Percentiles rank a stretch among this genome's conserved stretches.
These are phyloP conservation scores for Puya raimondii DNA, from an alignment of 176 grass and related monocot species.

Conservation along the genomic window DNA sequence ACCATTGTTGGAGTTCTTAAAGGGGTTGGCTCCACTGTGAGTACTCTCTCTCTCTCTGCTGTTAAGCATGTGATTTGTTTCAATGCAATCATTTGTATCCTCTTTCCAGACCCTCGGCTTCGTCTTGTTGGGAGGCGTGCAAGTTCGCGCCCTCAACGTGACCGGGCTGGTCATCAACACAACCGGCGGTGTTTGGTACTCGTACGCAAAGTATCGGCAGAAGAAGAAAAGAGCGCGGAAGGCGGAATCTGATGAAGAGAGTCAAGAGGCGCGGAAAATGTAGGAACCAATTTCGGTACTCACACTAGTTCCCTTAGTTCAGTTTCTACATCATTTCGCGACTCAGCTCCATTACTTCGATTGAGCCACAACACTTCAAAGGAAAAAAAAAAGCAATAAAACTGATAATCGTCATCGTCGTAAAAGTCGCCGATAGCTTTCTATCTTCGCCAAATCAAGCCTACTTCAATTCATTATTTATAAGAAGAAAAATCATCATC, in stretches of 20 bases:
- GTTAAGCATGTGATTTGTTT: not conserved
- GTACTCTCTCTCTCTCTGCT: not conserved
- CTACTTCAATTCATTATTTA: no score
- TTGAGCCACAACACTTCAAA: no score
- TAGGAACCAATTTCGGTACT: not conserved
- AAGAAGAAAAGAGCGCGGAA: constrained; percentile 55
- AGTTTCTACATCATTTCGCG: no score
- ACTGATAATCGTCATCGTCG: no score
- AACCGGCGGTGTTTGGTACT: constrained; percentile 83
- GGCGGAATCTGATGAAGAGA: constrained; percentile 44
- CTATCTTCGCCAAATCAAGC: no score
- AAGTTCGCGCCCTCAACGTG: constrained; percentile 70
- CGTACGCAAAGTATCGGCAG: constrained; percentile 73
- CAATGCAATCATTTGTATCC: not conserved
- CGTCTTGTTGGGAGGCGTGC: constrained; percentile 76
- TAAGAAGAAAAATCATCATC: no score
- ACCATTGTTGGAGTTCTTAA: constrained; percentile 98
- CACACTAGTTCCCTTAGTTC: not conserved
- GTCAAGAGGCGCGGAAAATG: constrained; percentile 39
- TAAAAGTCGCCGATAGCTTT: no score
- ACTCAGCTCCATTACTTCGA: no score
- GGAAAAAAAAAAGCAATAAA: no score
- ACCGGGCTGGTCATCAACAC: constrained; percentile 87
- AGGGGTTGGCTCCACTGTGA: constrained; percentile 86
- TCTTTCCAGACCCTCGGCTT: constrained; percentile 79